Evolutionary conservation across 2,329 filamentous ascomycete species (phyloP).

Genomic region (Trichoderma sp.): DNA sequence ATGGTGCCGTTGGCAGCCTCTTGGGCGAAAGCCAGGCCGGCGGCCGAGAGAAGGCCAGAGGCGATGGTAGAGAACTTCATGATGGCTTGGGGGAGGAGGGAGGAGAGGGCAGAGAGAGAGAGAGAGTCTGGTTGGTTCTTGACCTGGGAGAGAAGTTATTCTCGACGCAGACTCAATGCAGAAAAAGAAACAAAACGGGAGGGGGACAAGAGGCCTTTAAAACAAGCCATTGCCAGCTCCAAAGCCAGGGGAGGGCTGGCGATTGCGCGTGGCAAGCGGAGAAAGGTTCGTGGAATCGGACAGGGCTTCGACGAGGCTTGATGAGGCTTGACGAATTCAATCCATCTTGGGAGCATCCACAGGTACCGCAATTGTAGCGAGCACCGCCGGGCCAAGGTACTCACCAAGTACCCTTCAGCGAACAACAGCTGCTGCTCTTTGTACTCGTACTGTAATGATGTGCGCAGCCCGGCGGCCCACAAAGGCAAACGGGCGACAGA

Average conservation of each 20-base stretch:
- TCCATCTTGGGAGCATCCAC: background rate
- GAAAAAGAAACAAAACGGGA: background rate
- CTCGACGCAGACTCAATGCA: background rate
- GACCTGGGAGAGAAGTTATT: background rate
- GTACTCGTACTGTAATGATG: background rate
- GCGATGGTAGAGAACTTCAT: constrained; percentile 33
- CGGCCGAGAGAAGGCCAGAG: constrained; percentile 25
- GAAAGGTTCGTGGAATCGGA: background rate
- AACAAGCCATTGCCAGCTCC: background rate
- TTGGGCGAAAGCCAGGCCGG: constrained; percentile 27
- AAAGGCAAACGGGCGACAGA: background rate
- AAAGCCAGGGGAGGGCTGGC: background rate
- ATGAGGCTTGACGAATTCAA: background rate
- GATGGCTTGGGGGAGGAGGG: background rate
- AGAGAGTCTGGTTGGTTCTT: background rate
- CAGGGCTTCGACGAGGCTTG: background rate
- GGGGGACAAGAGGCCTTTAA: background rate
- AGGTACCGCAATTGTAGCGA: background rate
- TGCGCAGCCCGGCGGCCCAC: background rate
- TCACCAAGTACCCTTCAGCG: background rate
- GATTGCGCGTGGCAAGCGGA: constrained; percentile 16
- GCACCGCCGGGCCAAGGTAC: background rate
- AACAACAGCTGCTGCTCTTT: background rate
- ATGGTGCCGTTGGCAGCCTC: constrained; percentile 36
- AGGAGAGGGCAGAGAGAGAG: background rate